Evolutionary conservation across 164 flowering plant species (phyloP).

Genomic region (Malania oleifera): DNA sequence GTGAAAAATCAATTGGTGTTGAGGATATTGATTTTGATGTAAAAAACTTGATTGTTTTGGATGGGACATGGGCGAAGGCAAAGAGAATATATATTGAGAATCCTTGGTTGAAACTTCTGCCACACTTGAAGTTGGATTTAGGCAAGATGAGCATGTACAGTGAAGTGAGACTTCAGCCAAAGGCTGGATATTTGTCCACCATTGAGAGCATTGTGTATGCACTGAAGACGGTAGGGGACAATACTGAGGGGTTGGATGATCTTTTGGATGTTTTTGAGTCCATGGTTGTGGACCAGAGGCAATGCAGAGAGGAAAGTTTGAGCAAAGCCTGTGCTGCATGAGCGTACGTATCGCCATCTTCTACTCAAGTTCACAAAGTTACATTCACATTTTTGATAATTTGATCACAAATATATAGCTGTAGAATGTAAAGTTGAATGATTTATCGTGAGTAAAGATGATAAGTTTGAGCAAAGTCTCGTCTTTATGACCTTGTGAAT

Average conservation of each 20-base stretch:
- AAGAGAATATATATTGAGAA: conserved; percentile 75
- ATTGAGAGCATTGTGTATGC: conserved; percentile 84
- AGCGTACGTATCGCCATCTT: background rate
- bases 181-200: conserved; percentile 72
- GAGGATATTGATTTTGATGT: conserved; percentile 46
- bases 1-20: conserved; percentile 38
- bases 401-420: no score
- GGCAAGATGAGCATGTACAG: conserved; percentile 59
- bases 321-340: conserved; percentile 19
- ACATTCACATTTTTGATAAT: no score
- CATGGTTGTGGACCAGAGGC: conserved; percentile 78
- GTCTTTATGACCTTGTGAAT: background rate
- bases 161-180: conserved; percentile 78
- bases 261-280: conserved; percentile 74
- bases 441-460: no score
- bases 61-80: conserved; percentile 95
- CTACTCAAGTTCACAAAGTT: background rate
- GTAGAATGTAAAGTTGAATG: no score
- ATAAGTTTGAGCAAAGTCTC: conserved; percentile 36
- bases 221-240: conserved; percentile 57
- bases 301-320: conserved; percentile 63
- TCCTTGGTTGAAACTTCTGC: conserved; percentile 83
- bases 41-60: conserved; percentile 76
- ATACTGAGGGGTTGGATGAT: conserved; percentile 47
- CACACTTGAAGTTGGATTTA: conserved; percentile 66